Base-by-base conservation (phyloP, 441 rosid species). In the Erysimum cheiri region DNA sequence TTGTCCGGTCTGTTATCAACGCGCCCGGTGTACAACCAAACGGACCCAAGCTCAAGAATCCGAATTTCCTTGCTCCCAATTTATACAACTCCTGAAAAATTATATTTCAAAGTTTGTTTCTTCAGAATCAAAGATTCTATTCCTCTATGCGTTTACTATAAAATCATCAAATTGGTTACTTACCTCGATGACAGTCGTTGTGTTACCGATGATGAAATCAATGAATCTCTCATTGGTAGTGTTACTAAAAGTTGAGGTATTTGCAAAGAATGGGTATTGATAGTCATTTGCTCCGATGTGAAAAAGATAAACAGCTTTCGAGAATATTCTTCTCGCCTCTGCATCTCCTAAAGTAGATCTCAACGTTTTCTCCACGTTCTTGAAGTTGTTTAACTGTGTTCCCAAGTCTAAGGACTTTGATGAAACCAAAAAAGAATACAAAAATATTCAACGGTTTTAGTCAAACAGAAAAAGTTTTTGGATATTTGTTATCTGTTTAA, bases 211-310 rank as follows among this genome's bases (percentile, higher is more conserved):
- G 46, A 82, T 83, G 66, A 76, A 64, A 1, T 47, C 65, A 0
- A 80, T 61, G 28, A 68, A 81, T 29, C 64, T 78, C 56, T 70
- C 52, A 24, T 54, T 69, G 31, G 82, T 66, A 59, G 50, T 46
- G 68, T 85, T 64, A 17, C 64, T 73, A 64, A 80, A 48, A 19
- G 72, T 4, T 41, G 62, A 46, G 6, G 80, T 71, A 72, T 76
- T 75, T 14, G 48, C 32, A 8, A 43, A 19, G 63, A 78, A 54
- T 24, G 76, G 78, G 37, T 48, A 63, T n/a, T 61, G 14, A 70
- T 83, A 83, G 56, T 84, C 89, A 33, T 86, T 88, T 73, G 39
- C 60, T 68, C 90, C 87, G 6, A 80, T 61, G 79, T 63, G 71
- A 15, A 84, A 61, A 10, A 75, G 49, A 79, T 81, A 83, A 36